Conservation (phyloP, 495 filamentous ascomycete genomes). For the Terfezia claveryi region DNA sequence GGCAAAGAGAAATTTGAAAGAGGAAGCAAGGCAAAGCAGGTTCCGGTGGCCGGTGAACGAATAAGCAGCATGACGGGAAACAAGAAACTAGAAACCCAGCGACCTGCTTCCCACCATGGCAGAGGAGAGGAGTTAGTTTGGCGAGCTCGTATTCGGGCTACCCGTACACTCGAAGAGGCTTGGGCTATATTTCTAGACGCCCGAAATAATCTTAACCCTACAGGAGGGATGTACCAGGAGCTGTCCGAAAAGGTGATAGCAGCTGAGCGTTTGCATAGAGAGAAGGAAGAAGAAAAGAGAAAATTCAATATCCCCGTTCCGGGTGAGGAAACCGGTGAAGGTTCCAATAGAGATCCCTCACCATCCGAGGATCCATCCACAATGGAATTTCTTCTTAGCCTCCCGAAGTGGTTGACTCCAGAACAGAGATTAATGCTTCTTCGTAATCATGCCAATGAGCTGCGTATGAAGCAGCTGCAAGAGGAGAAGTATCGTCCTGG, state of each 20-base stretch:
- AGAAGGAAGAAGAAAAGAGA: neutral
- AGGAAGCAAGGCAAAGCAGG: neutral
- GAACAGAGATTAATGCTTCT: neutral
- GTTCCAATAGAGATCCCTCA: neutral
- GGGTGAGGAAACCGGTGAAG: neutral
- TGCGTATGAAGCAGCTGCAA: neutral
- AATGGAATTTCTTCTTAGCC: neutral
- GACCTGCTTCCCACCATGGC: neutral
- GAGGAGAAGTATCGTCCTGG: constrained; percentile 11
- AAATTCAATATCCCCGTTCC: neutral
- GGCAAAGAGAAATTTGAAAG: neutral
- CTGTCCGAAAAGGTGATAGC: constrained; percentile 40
- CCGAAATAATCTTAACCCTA: constrained; percentile 17
- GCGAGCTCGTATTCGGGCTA: constrained; percentile 40
- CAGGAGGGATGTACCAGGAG: constrained; percentile 28
- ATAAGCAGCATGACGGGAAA: neutral
- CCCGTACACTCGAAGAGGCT: constrained; percentile 46
- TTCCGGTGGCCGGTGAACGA: neutral
- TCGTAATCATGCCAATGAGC: neutral
- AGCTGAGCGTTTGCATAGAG: constrained; percentile 19
- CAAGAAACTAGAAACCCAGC: neutral
- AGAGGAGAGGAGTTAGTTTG: constrained; percentile 20
- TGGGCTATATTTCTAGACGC: constrained; percentile 46
- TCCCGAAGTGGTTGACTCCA: neutral
- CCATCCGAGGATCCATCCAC: neutral